Conservation (phyloP, 768 basidiomycete species). For the Hericium erinaceus region DNA sequence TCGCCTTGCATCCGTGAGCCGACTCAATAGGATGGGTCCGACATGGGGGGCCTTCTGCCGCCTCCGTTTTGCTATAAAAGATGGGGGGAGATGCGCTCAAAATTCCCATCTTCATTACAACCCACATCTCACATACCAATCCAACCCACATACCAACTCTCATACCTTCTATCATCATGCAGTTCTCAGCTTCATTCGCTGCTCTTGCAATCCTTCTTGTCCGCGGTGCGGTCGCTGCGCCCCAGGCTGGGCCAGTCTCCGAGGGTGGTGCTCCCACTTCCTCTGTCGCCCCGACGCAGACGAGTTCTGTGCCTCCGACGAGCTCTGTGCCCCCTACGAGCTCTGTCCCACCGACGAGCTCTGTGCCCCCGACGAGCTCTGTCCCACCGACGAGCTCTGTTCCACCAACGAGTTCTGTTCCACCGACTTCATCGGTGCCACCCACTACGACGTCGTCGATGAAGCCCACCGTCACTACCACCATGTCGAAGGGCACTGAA, state of each 20-base stretch:
- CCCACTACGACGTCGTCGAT: background rate
- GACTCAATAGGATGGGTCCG: no score
- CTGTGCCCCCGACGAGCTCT: no score
- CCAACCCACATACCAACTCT: no score
- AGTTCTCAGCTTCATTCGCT: slow-evolving; percentile 16
- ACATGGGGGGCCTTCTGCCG: no score
- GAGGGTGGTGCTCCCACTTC: background rate
- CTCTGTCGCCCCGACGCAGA: background rate
- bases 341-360: no score
- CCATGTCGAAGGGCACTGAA: background rate
- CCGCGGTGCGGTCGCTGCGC: slow-evolving; percentile 15
- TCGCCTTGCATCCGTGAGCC: no score
- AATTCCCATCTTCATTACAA: background rate
- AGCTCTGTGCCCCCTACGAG: no score
- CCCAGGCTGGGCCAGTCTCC: background rate
- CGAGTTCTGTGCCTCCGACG: background rate
- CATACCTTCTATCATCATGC: slow-evolving; percentile 6
- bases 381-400: no score
- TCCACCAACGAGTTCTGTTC: background rate
- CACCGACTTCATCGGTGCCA: background rate
- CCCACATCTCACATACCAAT: background rate
- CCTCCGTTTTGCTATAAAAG: no score
- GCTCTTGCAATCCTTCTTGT: slow-evolving; percentile 10
- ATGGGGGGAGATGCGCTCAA: no score
- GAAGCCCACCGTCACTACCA: background rate